phyloP scores from a whole-genome alignment of 2,329 filamentous ascomycete species.

The Aspergillus sp. region DNA sequence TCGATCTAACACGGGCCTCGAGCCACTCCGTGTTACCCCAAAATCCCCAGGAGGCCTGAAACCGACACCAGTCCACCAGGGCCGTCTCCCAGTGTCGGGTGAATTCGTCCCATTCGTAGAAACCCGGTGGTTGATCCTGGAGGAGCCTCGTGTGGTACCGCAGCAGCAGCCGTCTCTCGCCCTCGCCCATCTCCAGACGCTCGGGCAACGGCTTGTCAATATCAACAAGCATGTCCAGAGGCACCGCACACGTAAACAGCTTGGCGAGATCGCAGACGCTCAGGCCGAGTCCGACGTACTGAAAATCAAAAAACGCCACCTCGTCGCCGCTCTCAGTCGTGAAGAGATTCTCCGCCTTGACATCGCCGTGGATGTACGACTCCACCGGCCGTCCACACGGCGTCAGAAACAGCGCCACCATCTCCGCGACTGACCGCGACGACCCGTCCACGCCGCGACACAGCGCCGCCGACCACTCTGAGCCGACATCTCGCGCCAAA shows the following conservation, averaged over 20 bases:
- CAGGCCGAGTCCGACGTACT: constrained; percentile 63
- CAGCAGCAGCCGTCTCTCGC: constrained; percentile 52
- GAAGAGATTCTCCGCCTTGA: constrained; percentile 68
- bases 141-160: constrained; percentile 40
- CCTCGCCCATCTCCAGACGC: constrained; percentile 48
- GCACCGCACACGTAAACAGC: constrained; percentile 65
- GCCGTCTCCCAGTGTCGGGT: constrained; percentile 64
- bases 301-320: constrained; percentile 68
- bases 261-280: constrained; percentile 67
- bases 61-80: constrained; percentile 64
- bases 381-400: constrained; percentile 47
- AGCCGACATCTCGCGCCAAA: constrained; percentile 46
- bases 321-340: constrained; percentile 48
- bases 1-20: constrained; percentile 52
- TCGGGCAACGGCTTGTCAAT: constrained; percentile 28
- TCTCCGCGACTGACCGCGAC: constrained; percentile 47
- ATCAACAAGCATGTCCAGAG: constrained; percentile 50
- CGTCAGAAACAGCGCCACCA: constrained; percentile 52
- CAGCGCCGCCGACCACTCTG: constrained; percentile 56
- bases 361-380: constrained; percentile 65
- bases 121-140: constrained; percentile 8
- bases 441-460: constrained; percentile 34
- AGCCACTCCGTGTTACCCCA: constrained; percentile 61
- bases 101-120: constrained; percentile 56
- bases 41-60: constrained; percentile 61